Conservation (phyloP, 805 yeast genomes). For the Pichia exigua region DNA sequence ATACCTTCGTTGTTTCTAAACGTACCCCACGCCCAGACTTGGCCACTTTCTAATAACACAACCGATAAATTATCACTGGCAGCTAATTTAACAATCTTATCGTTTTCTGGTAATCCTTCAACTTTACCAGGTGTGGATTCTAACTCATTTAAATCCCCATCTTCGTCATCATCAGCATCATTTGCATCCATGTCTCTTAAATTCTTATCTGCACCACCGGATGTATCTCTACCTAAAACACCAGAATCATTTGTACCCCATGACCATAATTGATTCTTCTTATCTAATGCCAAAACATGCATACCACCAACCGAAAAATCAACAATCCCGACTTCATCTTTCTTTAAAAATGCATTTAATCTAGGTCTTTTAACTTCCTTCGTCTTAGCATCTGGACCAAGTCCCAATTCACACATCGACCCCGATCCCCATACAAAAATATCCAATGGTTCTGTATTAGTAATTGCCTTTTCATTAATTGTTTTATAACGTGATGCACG, state of each 20-base stretch:
- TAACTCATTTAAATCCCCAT: slow-evolving; percentile 77
- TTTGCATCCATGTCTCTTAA: slow-evolving; percentile 60
- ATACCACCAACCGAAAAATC: slow-evolving; percentile 94
- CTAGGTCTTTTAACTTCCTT: slow-evolving; percentile 96
- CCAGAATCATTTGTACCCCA: slow-evolving; percentile 97
- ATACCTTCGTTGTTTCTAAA: slow-evolving; percentile 91
- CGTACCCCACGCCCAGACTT: slow-evolving; percentile 96
- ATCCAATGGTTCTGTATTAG: slow-evolving; percentile 47
- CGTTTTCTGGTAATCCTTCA: slow-evolving; percentile 50
- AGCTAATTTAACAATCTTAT: slow-evolving; percentile 66
- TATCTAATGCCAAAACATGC: slow-evolving; percentile 81
- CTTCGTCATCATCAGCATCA: slow-evolving; percentile 58
- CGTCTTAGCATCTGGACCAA: slow-evolving; percentile 90
- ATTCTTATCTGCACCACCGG: slow-evolving; percentile 49
- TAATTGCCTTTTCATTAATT: slow-evolving; percentile 33
- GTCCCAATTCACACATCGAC: slow-evolving; percentile 93
- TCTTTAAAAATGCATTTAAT: slow-evolving; percentile 65
- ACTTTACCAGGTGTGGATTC: slow-evolving; percentile 88
- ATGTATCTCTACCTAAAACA: slow-evolving; percentile 83
- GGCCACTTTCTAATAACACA: slow-evolving; percentile 70
- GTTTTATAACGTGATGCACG: slow-evolving; percentile 44
- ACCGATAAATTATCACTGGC: slow-evolving; percentile 92
- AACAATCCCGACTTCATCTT: slow-evolving; percentile 62
- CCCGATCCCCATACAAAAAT: slow-evolving; percentile 95
- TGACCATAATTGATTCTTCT: slow-evolving; percentile 78